Base-by-base conservation (phyloP, 805 yeast genomes). In the Candida golubevii region DNA sequence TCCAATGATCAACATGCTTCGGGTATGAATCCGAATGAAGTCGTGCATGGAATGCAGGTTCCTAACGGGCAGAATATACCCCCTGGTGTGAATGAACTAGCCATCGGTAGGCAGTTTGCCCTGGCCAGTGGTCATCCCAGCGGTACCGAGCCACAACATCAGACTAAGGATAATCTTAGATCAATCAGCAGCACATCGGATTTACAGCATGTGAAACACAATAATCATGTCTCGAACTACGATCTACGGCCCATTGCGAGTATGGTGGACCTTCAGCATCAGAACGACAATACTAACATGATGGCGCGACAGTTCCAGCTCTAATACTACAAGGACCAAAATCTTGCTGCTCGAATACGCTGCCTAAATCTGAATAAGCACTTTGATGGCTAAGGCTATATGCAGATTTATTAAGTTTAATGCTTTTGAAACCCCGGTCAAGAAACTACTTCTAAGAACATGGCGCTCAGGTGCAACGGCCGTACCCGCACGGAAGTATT, bases 161-260 rank as follows among this genome's bases (percentile, higher is more conserved):
- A 39, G 15, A 39, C 43, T 29, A 42, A 42, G 15, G 56, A 49
- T 41, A 46, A 45, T 23, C 49, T 63, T 28, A 51, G 69, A 9
- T 47, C 63, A 4, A 65, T 60, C 26, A 60, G 56, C 47, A 66
- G 71, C 45, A 65, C 68, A 60, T 57, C 63, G 1, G 65, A 66
- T 45, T 46, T 66, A 27, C 63, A 59, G 41, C 60, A 55, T 29
- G 36, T 34, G 18, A 51, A 49, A 34, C 39, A 46, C 26, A 48
- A 39, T 29, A 28, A 26, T 15, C 41, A 38, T 4, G 27, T 39
- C 1, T 36, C 44, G 8, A 41, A 42, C 15, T 36, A 41, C 39
- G 52, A 48, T 8, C 44, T 53, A 8, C 47, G 54, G 33, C 49
- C 53, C 11, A 49, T 51, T 18, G 40, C 51, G 31, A 51, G 57